Evolutionary conservation across 768 basidiomycete genomes (phyloP).

Genomic region (Amanita rimosa): DNA sequence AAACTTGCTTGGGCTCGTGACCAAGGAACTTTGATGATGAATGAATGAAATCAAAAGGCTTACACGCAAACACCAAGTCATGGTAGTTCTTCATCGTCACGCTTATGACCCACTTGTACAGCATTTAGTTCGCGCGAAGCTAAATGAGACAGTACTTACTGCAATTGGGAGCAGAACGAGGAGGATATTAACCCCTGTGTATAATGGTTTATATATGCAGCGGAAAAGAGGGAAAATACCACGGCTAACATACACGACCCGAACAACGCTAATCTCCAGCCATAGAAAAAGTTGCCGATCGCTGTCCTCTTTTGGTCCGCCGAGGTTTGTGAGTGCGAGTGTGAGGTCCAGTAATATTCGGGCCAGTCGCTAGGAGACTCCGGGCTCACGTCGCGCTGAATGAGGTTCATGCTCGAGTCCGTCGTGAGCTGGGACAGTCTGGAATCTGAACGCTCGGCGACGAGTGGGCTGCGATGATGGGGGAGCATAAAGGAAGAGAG

Average conservation of each 20-base stretch:
- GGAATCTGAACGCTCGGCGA: conserved; percentile 5
- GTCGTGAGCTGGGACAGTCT: conserved; percentile 8
- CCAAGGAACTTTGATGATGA: not conserved
- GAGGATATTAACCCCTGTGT: conserved; percentile 58
- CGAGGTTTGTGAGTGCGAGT: not conserved
- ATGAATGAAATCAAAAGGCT: conserved; percentile 13
- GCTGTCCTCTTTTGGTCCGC: not conserved
- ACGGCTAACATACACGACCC: conserved; percentile 38
- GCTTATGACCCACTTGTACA: conserved; percentile 42
- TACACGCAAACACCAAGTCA: conserved; percentile 52
- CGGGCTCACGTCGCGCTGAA: conserved; percentile 10
- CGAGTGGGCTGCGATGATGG: not conserved
- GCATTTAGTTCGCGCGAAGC: no score
- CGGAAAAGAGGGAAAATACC: conserved; percentile 2
- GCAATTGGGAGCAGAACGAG: conserved; percentile 56
- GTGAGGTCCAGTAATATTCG: conserved; percentile 11
- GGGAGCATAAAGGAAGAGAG: not conserved
- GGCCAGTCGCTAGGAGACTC: conserved; percentile 11
- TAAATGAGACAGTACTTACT: no score
- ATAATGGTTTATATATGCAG: not conserved
- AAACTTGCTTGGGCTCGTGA: conserved; percentile 28
- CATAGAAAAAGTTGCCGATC: conserved; percentile 14
- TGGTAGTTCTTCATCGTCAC: conserved; percentile 35
- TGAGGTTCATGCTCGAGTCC: conserved; percentile 11
- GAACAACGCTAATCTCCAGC: conserved; percentile 42